These are phyloP conservation scores for Phytophthora capsici DNA, from an alignment of 352 stramenopile genomes.

Conservation along the genomic window DNA sequence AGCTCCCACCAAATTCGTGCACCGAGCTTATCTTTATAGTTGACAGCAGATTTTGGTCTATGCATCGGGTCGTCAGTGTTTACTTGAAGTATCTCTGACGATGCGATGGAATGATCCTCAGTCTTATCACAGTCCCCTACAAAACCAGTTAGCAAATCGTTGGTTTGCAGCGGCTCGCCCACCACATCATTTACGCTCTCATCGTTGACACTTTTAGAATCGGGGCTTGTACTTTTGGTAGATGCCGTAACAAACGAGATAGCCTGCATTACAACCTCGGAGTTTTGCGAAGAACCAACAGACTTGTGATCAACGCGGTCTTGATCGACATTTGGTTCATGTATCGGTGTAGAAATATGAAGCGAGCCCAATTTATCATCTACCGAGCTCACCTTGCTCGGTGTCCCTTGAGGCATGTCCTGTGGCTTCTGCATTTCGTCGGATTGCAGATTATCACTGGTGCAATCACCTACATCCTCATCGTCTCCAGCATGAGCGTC, in stretches of 20 bases:
- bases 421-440: neutral
- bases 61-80: neutral
- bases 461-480: neutral
- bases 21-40: constrained; percentile 58
- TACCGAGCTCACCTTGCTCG: neutral
- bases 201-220: neutral
- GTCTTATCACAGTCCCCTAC: too few relatives aligned
- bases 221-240: neutral
- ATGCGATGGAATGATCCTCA: neutral
- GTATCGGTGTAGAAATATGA: neutral
- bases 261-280: neutral
- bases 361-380: neutral
- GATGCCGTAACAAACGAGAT: neutral
- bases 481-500: neutral
- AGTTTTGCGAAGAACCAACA: neutral
- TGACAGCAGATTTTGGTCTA: constrained; percentile 9
- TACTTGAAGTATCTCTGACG: neutral
- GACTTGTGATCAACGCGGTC: neutral
- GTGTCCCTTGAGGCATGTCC: neutral
- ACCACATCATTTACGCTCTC: neutral
- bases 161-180: neutral
- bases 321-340: neutral
- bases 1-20: constrained; percentile 74
- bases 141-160: too few relatives aligned
- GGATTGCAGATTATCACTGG: neutral